Conservation (phyloP, 1,284 basidiomycete species). For the Chalciporus sp. region DNA sequence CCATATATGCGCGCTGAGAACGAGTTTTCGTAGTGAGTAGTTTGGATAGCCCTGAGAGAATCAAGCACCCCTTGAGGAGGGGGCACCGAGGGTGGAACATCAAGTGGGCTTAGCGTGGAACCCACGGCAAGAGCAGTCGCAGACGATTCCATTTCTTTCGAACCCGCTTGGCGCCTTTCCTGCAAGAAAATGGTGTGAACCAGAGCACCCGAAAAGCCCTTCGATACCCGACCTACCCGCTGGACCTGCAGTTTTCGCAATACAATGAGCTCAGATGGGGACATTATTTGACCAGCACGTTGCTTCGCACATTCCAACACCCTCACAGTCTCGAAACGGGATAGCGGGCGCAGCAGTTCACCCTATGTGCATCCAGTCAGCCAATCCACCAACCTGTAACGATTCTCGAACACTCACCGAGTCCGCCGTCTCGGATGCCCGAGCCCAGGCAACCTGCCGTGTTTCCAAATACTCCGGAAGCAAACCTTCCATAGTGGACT, state of each 20-base stretch:
- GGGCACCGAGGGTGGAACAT: slow-evolving; percentile 25
- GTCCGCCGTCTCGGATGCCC: slow-evolving; percentile 1
- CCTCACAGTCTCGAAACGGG: slow-evolving; percentile 28
- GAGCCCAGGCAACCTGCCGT: slow-evolving; percentile 16
- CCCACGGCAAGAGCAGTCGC: background rate
- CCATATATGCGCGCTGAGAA: slow-evolving; percentile 65
- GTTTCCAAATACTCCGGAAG: slow-evolving; percentile 27
- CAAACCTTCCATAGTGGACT: slow-evolving; percentile 26
- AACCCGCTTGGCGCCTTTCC: slow-evolving; percentile 40
- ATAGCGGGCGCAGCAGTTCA: slow-evolving; percentile 29
- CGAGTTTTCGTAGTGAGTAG: slow-evolving; percentile 62
- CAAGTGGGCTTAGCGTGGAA: slow-evolving; percentile 17
- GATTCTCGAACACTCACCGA: slow-evolving; percentile 2
- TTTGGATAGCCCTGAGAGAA: slow-evolving; percentile 54
- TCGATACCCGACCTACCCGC: slow-evolving; percentile 36
- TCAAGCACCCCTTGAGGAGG: slow-evolving; percentile 51
- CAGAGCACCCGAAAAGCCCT: no score
- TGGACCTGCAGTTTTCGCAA: slow-evolving; percentile 50
- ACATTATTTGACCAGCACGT: slow-evolving; percentile 11
- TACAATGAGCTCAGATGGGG: slow-evolving; percentile 39
- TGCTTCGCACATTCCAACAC: slow-evolving; percentile 19
- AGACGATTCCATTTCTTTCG: slow-evolving; percentile 9
- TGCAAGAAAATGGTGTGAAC: slow-evolving; percentile 11
- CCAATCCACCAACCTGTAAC: background rate
- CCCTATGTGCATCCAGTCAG: slow-evolving; percentile 4